phyloP scores from a whole-genome alignment of 2,329 filamentous ascomycete genomes.

The Ceratocystis colombiana region DNA sequence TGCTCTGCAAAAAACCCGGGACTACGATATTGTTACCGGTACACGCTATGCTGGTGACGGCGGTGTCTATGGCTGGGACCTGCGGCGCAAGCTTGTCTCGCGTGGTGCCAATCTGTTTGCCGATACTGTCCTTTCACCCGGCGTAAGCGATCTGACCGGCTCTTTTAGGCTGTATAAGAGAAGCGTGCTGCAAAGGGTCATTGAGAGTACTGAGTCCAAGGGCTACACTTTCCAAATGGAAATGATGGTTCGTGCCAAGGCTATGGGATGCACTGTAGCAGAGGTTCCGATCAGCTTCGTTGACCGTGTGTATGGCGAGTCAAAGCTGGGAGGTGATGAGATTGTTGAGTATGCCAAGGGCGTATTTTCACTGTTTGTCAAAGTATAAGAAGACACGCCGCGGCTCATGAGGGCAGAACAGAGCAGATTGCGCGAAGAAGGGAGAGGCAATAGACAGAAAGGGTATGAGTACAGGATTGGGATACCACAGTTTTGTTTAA shows the following conservation, averaged over 20 bases:
- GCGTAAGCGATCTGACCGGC: constrained; percentile 90
- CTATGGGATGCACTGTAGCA: constrained; percentile 84
- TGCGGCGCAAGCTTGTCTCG: constrained; percentile 77
- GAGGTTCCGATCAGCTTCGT: constrained; percentile 97
- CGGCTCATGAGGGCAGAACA: not conserved
- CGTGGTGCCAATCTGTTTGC: constrained; percentile 90
- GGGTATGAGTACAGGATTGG: not conserved
- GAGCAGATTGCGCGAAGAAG: not conserved
- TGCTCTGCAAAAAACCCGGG: constrained; percentile 58
- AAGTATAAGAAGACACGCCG: constrained; percentile 43
- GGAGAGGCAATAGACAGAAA: not conserved
- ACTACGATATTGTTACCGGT: constrained; percentile 95
- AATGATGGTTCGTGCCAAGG: constrained; percentile 96
- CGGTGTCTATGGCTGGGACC: constrained; percentile 92
- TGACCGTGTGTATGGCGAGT: constrained; percentile 88
- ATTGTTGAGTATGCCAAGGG: constrained; percentile 95
- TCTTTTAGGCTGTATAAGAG: constrained; percentile 94
- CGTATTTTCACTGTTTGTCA: constrained; percentile 65
- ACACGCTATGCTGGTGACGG: constrained; percentile 84
- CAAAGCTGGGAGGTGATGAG: constrained; percentile 87
- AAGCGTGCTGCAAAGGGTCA: constrained; percentile 77
- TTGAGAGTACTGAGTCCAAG: constrained; percentile 83
- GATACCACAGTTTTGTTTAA: constrained; percentile 15
- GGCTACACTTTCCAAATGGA: constrained; percentile 99
- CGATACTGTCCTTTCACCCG: constrained; percentile 83